Evolutionary conservation across 2,329 filamentous ascomycete genomes (phyloP).

Genomic region (Ascochyta rabiei): DNA sequence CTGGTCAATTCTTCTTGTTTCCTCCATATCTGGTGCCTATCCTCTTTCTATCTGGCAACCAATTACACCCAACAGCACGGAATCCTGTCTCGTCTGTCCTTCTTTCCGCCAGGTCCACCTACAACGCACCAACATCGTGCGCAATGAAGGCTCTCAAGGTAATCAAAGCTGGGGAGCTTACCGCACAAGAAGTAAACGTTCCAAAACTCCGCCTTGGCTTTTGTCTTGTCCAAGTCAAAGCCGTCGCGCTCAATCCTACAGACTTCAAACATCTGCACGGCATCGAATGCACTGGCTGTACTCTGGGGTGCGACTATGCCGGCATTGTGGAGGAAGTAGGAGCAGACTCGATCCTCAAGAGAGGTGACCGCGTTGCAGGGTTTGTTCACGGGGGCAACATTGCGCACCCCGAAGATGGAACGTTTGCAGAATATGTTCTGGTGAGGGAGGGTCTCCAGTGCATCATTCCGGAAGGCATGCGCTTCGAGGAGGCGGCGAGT

Average conservation of each 20-base stretch:
- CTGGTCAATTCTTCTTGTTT: too few relatives aligned
- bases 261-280: conserved; percentile 58
- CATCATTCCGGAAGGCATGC: conserved; percentile 54
- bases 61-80: too few relatives aligned
- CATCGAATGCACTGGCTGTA: conserved; percentile 31
- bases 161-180: not conserved
- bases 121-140: not conserved
- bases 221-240: conserved; percentile 56
- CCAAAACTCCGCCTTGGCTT: conserved; percentile 34
- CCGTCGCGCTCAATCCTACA: conserved; percentile 61
- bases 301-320: conserved; percentile 59
- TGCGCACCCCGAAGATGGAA: conserved; percentile 44
- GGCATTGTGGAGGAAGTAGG: conserved; percentile 59
- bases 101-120: too few relatives aligned
- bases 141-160: not conserved
- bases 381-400: conserved; percentile 52
- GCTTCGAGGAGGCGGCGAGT: conserved; percentile 57
- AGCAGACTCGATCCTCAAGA: conserved; percentile 48
- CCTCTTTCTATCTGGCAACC: too few relatives aligned
- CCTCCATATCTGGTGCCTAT: too few relatives aligned
- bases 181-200: not conserved
- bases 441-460: conserved; percentile 56
- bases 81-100: too few relatives aligned
- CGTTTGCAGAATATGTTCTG: conserved; percentile 59
- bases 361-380: conserved; percentile 58